These are phyloP conservation scores for Paecilomyces niveus DNA, from an alignment of 2,329 filamentous ascomycete species.

Conservation along the genomic window DNA sequence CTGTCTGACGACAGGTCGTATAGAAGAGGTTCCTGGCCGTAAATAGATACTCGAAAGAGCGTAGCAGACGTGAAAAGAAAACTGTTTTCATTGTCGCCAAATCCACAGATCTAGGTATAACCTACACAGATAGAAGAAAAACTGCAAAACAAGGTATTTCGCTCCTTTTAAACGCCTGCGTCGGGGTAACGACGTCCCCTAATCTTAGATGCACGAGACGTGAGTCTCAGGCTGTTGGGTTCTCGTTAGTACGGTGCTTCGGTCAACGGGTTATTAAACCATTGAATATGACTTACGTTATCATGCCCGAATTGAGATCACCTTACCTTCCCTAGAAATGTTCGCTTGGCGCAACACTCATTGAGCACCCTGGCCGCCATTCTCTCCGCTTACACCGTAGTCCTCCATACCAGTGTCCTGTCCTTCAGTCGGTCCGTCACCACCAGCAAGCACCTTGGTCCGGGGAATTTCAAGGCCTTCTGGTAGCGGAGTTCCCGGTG, in stretches of 20 bases:
- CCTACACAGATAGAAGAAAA: background rate
- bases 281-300: background rate
- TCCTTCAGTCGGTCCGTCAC: slow-evolving; percentile 23
- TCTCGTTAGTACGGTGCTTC: background rate
- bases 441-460: slow-evolving; percentile 58
- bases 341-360: background rate
- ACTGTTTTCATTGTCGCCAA: slow-evolving; percentile 1
- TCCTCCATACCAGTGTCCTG: slow-evolving; percentile 33
- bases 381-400: slow-evolving; percentile 15
- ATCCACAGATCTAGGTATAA: slow-evolving; percentile 6
- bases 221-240: background rate
- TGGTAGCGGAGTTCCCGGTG: slow-evolving; percentile 62
- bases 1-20: background rate
- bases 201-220: background rate
- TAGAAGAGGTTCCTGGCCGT: background rate
- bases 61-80: background rate
- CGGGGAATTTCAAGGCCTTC: slow-evolving; percentile 49
- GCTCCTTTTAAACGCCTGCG: background rate
- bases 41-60: background rate
- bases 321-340: background rate
- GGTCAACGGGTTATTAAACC: background rate
- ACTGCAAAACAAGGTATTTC: background rate
- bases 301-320: background rate
- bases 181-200: background rate
- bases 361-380: slow-evolving; percentile 14